Conservation (phyloP, 306 rosid species). For the Quercus wislizeni region DNA sequence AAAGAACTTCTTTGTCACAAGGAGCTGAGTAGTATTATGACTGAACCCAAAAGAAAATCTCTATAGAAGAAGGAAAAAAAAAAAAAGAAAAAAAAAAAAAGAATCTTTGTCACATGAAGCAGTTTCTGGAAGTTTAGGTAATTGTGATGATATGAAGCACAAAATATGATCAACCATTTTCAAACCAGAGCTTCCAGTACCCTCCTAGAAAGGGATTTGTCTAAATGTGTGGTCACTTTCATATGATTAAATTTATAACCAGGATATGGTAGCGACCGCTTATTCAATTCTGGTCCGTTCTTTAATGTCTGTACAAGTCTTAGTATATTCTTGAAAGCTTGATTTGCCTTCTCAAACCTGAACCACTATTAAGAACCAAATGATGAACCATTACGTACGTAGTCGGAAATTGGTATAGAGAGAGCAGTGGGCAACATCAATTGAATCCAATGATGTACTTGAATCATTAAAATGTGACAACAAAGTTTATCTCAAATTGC, state of each 20-base stretch:
- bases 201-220: not conserved
- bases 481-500: too few relatives aligned
- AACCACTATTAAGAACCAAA: not conserved
- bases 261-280: not conserved
- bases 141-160: too few relatives aligned
- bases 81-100: too few relatives aligned
- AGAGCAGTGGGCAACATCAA: not conserved
- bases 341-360: not conserved
- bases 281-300: conserved; percentile 1
- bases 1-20: too few relatives aligned
- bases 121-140: too few relatives aligned
- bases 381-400: not conserved
- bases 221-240: conserved; percentile 6
- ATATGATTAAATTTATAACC: not conserved
- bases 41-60: too few relatives aligned
- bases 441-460: not conserved
- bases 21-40: too few relatives aligned
- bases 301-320: not conserved
- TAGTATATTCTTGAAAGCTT: not conserved
- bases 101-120: too few relatives aligned
- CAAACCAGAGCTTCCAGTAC: too few relatives aligned
- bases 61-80: too few relatives aligned
- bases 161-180: too few relatives aligned
- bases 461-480: not conserved
- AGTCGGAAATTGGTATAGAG: not conserved